Base-by-base conservation (phyloP, 2,329 filamentous ascomycete genomes). In the Tolypocladium capitatum region DNA sequence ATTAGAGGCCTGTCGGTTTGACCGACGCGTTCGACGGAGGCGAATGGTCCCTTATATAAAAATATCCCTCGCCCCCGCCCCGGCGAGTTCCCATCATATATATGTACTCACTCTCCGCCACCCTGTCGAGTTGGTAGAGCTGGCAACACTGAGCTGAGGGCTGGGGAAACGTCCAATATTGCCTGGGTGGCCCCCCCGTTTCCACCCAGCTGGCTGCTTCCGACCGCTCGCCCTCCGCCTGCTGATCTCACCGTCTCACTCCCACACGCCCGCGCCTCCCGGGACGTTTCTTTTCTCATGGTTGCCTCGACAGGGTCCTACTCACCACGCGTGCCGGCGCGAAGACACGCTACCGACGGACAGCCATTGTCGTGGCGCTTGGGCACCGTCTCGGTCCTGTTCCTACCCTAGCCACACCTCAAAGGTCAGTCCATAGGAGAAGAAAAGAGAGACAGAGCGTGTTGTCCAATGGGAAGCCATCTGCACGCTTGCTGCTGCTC, bases 11-110 rank as follows among this genome's bases (percentile, higher is more conserved):
- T 24, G 38, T 24, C 18, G 21, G 31, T 43, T 14, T 40, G 18
- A 43, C 42, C 40, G 46, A 48, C 46, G 36, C 33, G 44, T 42
- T 34, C 14, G 46, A 43, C 35, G 48, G 30, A 42, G 36, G 45
- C 32, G 45, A 48, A 35, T 45, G 44, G 48, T 33, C 50, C 46
- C 50, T 53, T 52, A 38, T 45, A 49, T 50, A 49, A 50, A 51
- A 49, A 49, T 48, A 49, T 51, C 46, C 49, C 52, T 46, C 51
- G 41, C 48, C 52, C 47, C 51, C 47, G 51, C 51, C 33, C 47
- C 36, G 32, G 46, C 48, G 34, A 49, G 43, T 47, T 48, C 42
- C 42, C 44, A 41, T 49, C 45, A 38, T 36, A 52, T 50, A 27
- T 35, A 34, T 45, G n/a, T n/a, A n/a, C n/a, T n/a, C n/a, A 47